Evolutionary conservation across 192 early-diverging fungal genomes (phyloP), one percentile per base, ranked within the genome.

Genomic region (Entophlyctis luteolus): DNA sequence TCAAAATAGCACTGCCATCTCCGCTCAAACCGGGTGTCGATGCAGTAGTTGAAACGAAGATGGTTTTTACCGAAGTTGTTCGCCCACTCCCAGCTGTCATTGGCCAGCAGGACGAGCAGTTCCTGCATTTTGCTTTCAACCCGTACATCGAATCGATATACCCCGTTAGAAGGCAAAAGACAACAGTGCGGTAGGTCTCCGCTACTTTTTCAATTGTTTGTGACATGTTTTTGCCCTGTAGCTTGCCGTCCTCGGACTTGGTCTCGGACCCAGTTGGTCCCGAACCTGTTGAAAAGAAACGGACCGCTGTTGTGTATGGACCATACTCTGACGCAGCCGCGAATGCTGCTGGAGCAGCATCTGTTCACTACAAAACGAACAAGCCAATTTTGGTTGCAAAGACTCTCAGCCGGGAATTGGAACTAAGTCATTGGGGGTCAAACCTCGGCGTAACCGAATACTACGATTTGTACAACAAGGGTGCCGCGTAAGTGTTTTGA

Each of bases 361-460:
- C 74, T 27, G 69, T 94, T 18, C 90, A 89, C 66, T 96, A 88
- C 71, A 82, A 78, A 62, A 75, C 86, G 37, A 70, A 77, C 48
- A 76, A 83, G 22, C 65, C 87, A 2, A 70, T 89, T 3, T 71
- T 89, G 0, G 83, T 86, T 18, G 76, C 86, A 8, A 84, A 80
- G 37, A 71, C 72, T 3, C 74, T 88, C 27, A 62, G 72, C 6
- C 88, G 89, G 57, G 87, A 92, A 67, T 65, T 96, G 6, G 87
- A 90, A 60, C 75, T 98, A 47, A 91, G 90, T 70, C 93, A 94
- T 67, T 91, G 90, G 88, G 87, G 84, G 27, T 80, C 81, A 45
- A 90, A 90, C 66, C 72, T 96, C 55, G 86, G 84, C 18, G 84
- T 97, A 18, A 85, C 89, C 56, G 97, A 99, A 60, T 85, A 91